Evolutionary conservation across 805 yeast species (phyloP).

Genomic region (Lipomyces chichibuensis): DNA sequence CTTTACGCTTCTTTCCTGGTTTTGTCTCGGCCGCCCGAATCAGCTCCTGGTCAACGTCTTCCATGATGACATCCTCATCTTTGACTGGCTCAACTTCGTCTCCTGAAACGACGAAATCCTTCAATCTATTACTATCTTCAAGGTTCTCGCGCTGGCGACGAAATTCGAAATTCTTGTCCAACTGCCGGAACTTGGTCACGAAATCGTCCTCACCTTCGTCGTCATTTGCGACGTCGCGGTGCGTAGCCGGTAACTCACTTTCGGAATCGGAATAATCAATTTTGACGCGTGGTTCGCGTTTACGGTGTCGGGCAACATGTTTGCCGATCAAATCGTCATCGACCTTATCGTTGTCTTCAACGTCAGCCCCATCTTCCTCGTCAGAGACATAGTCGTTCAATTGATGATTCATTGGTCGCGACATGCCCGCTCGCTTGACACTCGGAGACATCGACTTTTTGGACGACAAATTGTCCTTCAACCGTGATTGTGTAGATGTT

Average conservation of each 20-base stretch:
- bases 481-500: slow-evolving; percentile 3
- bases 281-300: neutral
- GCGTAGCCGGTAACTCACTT: neutral
- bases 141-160: neutral
- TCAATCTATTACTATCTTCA: slow-evolving; percentile 14
- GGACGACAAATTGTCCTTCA: slow-evolving; percentile 5
- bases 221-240: neutral
- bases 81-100: slow-evolving; percentile 1
- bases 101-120: slow-evolving; percentile 13
- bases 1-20: slow-evolving; percentile 16
- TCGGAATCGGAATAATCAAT: slow-evolving; percentile 5
- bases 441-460: neutral
- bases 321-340: slow-evolving; percentile 5
- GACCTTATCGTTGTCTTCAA: slow-evolving; percentile 14
- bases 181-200: slow-evolving; percentile 1
- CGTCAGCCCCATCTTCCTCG: slow-evolving; percentile 20
- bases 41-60: slow-evolving; percentile 7
- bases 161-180: neutral
- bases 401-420: slow-evolving; percentile 42
- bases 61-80: slow-evolving; percentile 3
- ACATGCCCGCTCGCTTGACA: slow-evolving; percentile 3
- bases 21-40: neutral
- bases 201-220: slow-evolving; percentile 3
- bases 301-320: neutral
- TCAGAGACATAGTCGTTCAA: slow-evolving; percentile 39